Evolutionary conservation across 306 rosid species (phyloP).

Genomic region (Macrotyloma uniflorum): DNA sequence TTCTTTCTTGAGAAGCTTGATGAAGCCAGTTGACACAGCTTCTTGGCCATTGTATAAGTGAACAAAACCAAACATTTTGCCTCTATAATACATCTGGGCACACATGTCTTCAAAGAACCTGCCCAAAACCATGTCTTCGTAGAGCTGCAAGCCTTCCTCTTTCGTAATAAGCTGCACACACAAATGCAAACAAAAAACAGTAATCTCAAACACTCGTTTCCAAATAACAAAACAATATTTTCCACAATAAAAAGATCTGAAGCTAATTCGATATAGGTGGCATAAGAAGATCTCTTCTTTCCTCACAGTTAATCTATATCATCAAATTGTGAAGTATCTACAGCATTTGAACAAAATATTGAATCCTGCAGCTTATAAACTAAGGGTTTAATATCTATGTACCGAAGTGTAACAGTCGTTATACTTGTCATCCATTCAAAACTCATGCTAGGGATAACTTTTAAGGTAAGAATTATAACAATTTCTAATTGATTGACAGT

Average conservation of each 20-base stretch:
- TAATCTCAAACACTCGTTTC: constrained; percentile 15
- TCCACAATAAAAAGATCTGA: background rate
- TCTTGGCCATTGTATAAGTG: constrained; percentile 97
- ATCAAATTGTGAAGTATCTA: constrained; percentile 7
- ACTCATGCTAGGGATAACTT: background rate
- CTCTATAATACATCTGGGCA: constrained; percentile 95
- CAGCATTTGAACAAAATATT: background rate
- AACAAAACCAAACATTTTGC: constrained; percentile 92
- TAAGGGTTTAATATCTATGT: background rate
- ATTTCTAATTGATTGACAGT: background rate
- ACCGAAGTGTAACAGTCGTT: background rate
- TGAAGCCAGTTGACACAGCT: constrained; percentile 93
- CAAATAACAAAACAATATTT: background rate
- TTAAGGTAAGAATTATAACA: background rate
- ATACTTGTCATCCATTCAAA: background rate
- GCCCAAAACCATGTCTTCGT: constrained; percentile 88
- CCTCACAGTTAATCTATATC: background rate
- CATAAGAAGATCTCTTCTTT: constrained; percentile 3
- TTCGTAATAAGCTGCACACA: constrained; percentile 72
- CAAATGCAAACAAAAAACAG: constrained; percentile 21
- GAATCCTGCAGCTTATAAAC: background rate
- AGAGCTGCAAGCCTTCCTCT: constrained; percentile 80
- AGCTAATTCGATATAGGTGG: constrained; percentile 1
- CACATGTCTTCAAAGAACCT: constrained; percentile 92
- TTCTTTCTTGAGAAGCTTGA: constrained; percentile 71